A percentile compares a stretch with the other conserved stretches of the same genome.
Evolutionary conservation across 345 rosid genomes (phyloP).

Genomic region (Ceriops tagal): DNA sequence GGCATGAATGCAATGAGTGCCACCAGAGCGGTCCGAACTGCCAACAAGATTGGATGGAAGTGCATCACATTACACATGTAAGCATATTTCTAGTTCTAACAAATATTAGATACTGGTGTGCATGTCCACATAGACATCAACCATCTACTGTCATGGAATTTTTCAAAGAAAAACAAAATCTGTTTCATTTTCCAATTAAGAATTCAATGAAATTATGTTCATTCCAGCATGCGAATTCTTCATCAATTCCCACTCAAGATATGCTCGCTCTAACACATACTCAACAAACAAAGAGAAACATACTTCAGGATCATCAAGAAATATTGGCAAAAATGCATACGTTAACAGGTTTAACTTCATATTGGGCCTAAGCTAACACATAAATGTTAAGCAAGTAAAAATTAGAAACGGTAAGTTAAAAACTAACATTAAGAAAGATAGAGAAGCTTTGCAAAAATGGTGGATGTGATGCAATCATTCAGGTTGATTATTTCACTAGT

Average conservation of each 20-base stretch:
- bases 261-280: too few relatives aligned
- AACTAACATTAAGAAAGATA: not conserved
- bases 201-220: not conserved
- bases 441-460: not conserved
- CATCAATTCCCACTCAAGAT: not conserved
- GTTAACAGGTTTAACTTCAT: not conserved
- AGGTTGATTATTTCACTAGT: not conserved
- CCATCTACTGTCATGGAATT: too few relatives aligned
- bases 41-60: constrained; percentile 19
- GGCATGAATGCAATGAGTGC: constrained; percentile 99
- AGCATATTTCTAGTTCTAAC: not conserved
- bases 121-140: too few relatives aligned
- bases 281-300: too few relatives aligned
- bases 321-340: not conserved
- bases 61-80: not conserved
- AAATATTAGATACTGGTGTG: not conserved
- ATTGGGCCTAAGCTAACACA: too few relatives aligned
- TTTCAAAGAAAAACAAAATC: too few relatives aligned
- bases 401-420: too few relatives aligned
- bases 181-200: not conserved
- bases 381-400: too few relatives aligned
- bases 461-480: not conserved
- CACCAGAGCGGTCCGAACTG: constrained; percentile 93
- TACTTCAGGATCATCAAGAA: not conserved
- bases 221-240: not conserved